Conservation (phyloP, 768 basidiomycete species). For the Termitomyces sp. region DNA sequence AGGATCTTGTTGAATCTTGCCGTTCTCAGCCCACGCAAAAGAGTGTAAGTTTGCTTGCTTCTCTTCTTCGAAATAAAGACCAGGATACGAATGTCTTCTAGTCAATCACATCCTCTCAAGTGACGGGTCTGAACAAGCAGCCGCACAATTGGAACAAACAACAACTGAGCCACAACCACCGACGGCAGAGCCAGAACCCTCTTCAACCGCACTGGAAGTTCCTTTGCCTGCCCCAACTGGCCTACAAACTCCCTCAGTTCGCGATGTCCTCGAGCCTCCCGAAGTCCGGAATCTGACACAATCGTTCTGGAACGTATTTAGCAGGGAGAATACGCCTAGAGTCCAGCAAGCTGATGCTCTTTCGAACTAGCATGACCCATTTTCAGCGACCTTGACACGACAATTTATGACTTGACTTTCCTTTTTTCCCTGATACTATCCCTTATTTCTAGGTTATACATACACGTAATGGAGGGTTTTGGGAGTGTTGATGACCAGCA, state of each 20-base stretch:
- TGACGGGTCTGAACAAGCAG: constrained; percentile 8
- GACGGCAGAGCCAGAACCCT: not conserved
- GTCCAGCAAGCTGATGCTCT: not conserved
- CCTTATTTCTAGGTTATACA: not conserved
- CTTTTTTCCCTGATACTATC: not conserved
- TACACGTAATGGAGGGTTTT: not conserved
- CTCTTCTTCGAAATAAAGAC: not conserved
- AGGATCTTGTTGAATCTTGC: constrained; percentile 5
- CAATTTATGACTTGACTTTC: not conserved
- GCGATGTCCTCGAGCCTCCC: not conserved
- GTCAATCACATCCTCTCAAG: constrained; percentile 40
- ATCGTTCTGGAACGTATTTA: not conserved
- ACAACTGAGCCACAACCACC: not conserved
- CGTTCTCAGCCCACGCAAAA: constrained; percentile 56
- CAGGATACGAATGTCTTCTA: constrained; percentile 14
- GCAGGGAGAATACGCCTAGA: not conserved
- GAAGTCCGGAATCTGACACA: not conserved
- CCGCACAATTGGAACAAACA: not conserved
- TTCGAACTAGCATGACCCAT: not conserved
- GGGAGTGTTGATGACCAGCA: not conserved
- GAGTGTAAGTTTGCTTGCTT: constrained; percentile 53
- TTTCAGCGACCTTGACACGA: not conserved
- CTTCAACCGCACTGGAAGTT: not conserved
- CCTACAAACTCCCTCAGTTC: not conserved
- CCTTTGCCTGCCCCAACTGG: not conserved